phyloP scores from a whole-genome alignment of 108 stramenopile genomes.

The Epipyxis sp. region DNA sequence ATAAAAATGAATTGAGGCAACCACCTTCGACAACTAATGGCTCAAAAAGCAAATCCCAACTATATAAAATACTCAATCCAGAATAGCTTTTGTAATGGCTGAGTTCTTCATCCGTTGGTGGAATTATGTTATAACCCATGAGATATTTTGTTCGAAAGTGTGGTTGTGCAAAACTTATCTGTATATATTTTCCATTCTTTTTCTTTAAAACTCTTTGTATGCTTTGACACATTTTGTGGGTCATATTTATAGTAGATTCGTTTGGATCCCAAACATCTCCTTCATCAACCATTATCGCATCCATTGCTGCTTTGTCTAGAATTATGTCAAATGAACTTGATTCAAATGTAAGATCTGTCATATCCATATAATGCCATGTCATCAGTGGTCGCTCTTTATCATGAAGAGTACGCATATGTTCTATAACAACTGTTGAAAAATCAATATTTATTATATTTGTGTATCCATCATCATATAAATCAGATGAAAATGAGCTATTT shows the following conservation, averaged over 20 bases:
- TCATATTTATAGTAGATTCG: conserved; percentile 31
- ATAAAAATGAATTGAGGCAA: conserved; percentile 14
- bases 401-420: conserved; percentile 39
- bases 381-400: conserved; percentile 35
- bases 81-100: neutral
- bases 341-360: conserved; percentile 48
- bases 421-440: conserved; percentile 43
- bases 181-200: conserved; percentile 56
- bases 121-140: neutral
- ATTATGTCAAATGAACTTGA: conserved; percentile 60
- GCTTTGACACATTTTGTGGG: conserved; percentile 45
- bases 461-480: conserved; percentile 56
- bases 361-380: conserved; percentile 59
- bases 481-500: conserved; percentile 54
- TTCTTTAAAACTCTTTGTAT: conserved; percentile 48
- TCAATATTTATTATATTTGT: conserved; percentile 44
- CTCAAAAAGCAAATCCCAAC: conserved; percentile 14
- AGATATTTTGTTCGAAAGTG: conserved; percentile 57
- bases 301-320: conserved; percentile 72
- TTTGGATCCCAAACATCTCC: conserved; percentile 64
- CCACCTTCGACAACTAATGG: neutral
- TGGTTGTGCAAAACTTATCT: conserved; percentile 64
- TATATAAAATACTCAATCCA: conserved; percentile 1
- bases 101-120: neutral
- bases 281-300: conserved; percentile 61